Evolutionary conservation across 2,329 filamentous ascomycete genomes (phyloP).

Genomic region (Fusarium robinianum): DNA sequence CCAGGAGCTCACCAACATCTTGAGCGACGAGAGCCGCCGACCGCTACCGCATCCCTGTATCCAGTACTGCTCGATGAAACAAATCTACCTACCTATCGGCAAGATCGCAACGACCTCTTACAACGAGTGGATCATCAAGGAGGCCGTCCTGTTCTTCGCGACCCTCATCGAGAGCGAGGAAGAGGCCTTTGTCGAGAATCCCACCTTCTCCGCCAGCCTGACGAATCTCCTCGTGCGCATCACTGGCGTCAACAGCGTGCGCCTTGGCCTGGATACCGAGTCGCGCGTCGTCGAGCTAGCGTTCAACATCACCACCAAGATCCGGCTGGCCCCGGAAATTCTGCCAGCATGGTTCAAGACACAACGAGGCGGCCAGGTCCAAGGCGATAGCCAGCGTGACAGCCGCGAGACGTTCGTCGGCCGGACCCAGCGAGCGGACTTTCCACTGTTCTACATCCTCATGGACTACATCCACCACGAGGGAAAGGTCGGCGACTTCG

Average conservation of each 20-base stretch:
- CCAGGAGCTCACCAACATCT: slow-evolving; percentile 69
- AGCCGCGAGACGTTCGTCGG: slow-evolving; percentile 82
- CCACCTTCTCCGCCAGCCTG: slow-evolving; percentile 81
- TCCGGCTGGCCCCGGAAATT: slow-evolving; percentile 84
- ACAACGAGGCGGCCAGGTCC: slow-evolving; percentile 34
- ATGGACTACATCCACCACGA: slow-evolving; percentile 98
- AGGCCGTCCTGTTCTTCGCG: slow-evolving; percentile 84
- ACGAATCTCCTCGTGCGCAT: slow-evolving; percentile 85
- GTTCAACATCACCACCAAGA: slow-evolving; percentile 97
- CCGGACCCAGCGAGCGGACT: slow-evolving; percentile 86
- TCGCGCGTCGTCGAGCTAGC: slow-evolving; percentile 88
- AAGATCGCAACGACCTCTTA: slow-evolving; percentile 86
- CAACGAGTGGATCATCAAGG: slow-evolving; percentile 83
- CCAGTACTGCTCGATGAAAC: slow-evolving; percentile 79
- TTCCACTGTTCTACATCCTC: slow-evolving; percentile 92
- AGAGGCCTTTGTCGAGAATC: slow-evolving; percentile 89
- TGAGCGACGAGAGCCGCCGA: slow-evolving; percentile 86
- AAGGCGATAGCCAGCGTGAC: slow-evolving; percentile 51
- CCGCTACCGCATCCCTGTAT: slow-evolving; percentile 92
- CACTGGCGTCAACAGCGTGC: slow-evolving; percentile 71
- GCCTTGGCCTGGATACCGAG: slow-evolving; percentile 80
- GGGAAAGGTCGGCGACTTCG: slow-evolving; percentile 93
- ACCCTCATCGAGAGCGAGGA: slow-evolving; percentile 95
- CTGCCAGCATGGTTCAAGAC: slow-evolving; percentile 90
- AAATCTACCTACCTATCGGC: slow-evolving; percentile 86